These are phyloP conservation scores for Xylaria sp. DNA, from an alignment of 2,329 filamentous ascomycete genomes.

Conservation along the genomic window DNA sequence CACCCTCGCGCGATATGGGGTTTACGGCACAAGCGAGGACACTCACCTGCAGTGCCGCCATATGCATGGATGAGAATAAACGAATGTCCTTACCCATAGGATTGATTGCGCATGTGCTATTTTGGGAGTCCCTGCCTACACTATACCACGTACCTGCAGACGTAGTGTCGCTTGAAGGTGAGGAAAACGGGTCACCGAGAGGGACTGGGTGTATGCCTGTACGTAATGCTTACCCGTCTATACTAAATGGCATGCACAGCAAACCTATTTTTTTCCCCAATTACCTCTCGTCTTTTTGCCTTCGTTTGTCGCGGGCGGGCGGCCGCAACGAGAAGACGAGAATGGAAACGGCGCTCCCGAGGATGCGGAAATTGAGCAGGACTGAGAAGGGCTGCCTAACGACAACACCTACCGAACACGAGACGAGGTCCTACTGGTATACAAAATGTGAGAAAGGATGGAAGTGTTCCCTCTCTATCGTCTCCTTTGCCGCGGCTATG, in stretches of 20 bases:
- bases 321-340: background rate
- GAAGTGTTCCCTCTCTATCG: background rate
- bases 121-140: background rate
- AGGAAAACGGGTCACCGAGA: conserved; percentile 22
- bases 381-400: conserved; percentile 11
- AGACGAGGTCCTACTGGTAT: conserved; percentile 12
- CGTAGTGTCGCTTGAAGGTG: conserved; percentile 18
- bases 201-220: background rate
- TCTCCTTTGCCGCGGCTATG: background rate
- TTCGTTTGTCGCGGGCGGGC: background rate
- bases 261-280: background rate
- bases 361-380: conserved; percentile 19
- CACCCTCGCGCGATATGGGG: conserved; percentile 4
- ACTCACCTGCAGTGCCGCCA: conserved; percentile 28
- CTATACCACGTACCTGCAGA: conserved; percentile 1
- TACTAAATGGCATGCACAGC: background rate
- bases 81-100: conserved; percentile 24
- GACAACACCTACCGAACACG: background rate
- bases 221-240: background rate
- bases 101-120: conserved; percentile 18
- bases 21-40: conserved; percentile 1
- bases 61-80: background rate
- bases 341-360: conserved; percentile 2
- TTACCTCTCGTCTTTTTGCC: background rate
- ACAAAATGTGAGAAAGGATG: background rate